A percentile compares a stretch with the other conserved stretches of the same genome.
These are phyloP conservation scores for Cyclotella atomus DNA, from an alignment of 108 stramenopile species.

Conservation along the genomic window DNA sequence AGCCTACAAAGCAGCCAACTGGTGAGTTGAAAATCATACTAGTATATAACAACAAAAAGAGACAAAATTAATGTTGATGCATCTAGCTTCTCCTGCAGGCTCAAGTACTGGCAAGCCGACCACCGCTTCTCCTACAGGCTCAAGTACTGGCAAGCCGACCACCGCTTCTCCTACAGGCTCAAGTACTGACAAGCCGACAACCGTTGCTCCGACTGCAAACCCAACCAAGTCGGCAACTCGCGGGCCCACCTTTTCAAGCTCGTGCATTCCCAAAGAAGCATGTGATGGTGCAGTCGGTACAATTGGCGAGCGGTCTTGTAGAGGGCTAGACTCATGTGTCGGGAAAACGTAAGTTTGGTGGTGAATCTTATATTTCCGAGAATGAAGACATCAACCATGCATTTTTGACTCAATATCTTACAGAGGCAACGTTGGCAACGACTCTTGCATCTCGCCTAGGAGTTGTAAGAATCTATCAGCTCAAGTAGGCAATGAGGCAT, in stretches of 20 bases:
- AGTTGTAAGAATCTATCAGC: neutral
- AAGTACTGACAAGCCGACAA: neutral
- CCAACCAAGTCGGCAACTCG: neutral
- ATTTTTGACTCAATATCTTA: neutral
- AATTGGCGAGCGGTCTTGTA: neutral
- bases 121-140: neutral
- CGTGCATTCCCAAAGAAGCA: neutral
- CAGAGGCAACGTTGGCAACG: neutral
- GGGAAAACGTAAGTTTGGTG: neutral
- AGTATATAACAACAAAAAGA: neutral
- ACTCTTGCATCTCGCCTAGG: neutral
- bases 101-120: neutral
- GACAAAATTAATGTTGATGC: too few relatives aligned
- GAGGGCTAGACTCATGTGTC: neutral
- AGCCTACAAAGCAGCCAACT: neutral
- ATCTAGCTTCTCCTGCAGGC: neutral
- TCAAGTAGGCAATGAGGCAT: neutral
- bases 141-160: neutral
- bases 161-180: neutral
- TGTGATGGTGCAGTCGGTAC: slow-evolving; percentile 5
- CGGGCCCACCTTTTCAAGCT: neutral
- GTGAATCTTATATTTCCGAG: too few relatives aligned
- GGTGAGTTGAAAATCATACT: neutral
- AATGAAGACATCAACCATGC: neutral
- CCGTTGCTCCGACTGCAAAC: neutral